These are phyloP conservation scores for Lumnitzera littorea DNA, from an alignment of 345 rosid genomes.

Conservation along the genomic window DNA sequence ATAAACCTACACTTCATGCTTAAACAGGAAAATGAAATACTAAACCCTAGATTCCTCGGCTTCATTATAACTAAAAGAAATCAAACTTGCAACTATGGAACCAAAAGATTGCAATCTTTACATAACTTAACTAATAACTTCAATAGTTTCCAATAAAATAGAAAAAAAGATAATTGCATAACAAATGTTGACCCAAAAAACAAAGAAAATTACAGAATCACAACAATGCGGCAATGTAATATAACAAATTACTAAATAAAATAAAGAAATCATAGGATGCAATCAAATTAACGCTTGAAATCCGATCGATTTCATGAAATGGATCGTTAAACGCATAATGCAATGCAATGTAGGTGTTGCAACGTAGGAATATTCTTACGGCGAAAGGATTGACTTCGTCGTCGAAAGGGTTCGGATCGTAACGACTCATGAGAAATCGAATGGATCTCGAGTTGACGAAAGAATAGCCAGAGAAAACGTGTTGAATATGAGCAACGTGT, in stretches of 20 bases:
- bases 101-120: no score
- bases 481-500: background rate
- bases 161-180: background rate
- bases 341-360: background rate
- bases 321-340: background rate
- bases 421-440: conserved; percentile 50
- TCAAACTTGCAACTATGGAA: no score
- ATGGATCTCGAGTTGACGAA: conserved; percentile 13
- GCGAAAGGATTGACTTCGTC: conserved; percentile 91
- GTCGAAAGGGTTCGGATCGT: conserved; percentile 70
- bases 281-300: no score
- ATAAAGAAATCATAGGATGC: no score
- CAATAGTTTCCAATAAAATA: no score
- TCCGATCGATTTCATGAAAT: no score
- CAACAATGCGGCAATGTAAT: conserved; percentile 1
- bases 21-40: background rate
- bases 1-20: no score
- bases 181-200: background rate
- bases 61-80: no score
- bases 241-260: no score
- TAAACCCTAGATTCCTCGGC: no score
- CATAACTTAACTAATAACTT: no score
- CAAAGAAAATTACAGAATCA: background rate
- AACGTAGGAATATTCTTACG: conserved; percentile 29
- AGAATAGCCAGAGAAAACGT: conserved; percentile 2